Base-by-base conservation (phyloP, 345 rosid genomes). In the Alliaria petiolata region DNA sequence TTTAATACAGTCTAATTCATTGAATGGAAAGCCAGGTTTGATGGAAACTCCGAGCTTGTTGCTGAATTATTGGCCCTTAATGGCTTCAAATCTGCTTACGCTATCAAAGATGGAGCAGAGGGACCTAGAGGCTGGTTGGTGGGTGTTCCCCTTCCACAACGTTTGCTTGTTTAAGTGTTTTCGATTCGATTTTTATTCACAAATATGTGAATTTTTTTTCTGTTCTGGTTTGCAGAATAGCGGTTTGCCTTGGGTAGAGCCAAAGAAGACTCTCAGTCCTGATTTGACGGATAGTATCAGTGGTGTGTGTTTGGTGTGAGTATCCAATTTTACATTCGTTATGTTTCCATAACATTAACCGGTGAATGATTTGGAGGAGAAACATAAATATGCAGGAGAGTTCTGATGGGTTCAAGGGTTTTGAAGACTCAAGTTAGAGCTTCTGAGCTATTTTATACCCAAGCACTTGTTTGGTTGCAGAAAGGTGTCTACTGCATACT, bases 101-200 rank as follows among this genome's bases (percentile, higher is more conserved):
- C 95, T 2, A 87, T 95, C 66, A 95, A 85, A 85, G 97, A 89
- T 78, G 99, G 99, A 28, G 97, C 91, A 49, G 97, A 95, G 40
- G 97, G 99, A 76, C 93, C 96, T 19, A 79, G 81, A 22, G 99
- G 97, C 86, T 95, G 99, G 99, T 26, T 85, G 95, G 99, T 95
- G 79, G 70, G 66, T 69, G 16, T 39, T 59, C 33, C n/a, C n/a
- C n/a, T n/a, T n/a, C n/a, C n/a, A 64, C 22, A 34, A 14, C 39
- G 3, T 40, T 50, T 70, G 14, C 49, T 47, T 65, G 46, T 16
- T 8, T 33, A 7, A 43, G 11, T 39, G 26, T 61, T 75, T 75
- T 42, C 4, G 1, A 8, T 12, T 54, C 8, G 1, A 30, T n/a
- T n/a, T n/a, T 43, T 36, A n/a, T 44, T 61, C 22, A 58, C 10